Conservation (phyloP, 345 rosid genomes). For the Erucastrum elatum region DNA sequence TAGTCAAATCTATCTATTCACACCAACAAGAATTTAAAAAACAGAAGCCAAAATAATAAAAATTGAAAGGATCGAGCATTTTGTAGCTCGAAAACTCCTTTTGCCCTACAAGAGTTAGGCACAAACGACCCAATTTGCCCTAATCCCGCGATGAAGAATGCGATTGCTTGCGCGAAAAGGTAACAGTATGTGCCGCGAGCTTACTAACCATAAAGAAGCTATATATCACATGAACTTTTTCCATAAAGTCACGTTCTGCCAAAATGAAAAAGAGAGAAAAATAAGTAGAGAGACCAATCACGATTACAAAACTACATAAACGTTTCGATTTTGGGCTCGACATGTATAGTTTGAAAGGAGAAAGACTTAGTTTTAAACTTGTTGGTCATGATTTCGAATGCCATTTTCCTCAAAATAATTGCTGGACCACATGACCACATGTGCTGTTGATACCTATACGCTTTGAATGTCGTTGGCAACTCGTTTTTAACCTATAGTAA, state of each 20-base stretch:
- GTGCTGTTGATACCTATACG: slow-evolving; percentile 71
- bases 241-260: slow-evolving; percentile 84
- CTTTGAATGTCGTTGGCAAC: no score
- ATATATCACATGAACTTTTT: slow-evolving; percentile 89
- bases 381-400: slow-evolving; percentile 68
- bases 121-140: slow-evolving; percentile 78
- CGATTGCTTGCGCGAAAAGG: slow-evolving; percentile 68
- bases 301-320: not conserved
- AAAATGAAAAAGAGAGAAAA: not conserved
- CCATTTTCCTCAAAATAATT: slow-evolving; percentile 90
- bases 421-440: slow-evolving; percentile 99
- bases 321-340: not conserved
- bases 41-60: no score
- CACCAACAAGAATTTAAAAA: slow-evolving; percentile 41
- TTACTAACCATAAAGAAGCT: slow-evolving; percentile 91
- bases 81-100: slow-evolving; percentile 4
- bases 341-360: not conserved
- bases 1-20: slow-evolving; percentile 32
- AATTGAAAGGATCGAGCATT: not conserved
- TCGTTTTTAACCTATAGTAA: slow-evolving; percentile 32
- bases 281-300: no score
- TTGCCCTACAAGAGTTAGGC: slow-evolving; percentile 38
- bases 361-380: slow-evolving; percentile 38
- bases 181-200: slow-evolving; percentile 76
- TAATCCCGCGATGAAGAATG: slow-evolving; percentile 73